Evolutionary conservation across 2,329 filamentous ascomycete species (phyloP).

Genomic region (Cercospora janseana): DNA sequence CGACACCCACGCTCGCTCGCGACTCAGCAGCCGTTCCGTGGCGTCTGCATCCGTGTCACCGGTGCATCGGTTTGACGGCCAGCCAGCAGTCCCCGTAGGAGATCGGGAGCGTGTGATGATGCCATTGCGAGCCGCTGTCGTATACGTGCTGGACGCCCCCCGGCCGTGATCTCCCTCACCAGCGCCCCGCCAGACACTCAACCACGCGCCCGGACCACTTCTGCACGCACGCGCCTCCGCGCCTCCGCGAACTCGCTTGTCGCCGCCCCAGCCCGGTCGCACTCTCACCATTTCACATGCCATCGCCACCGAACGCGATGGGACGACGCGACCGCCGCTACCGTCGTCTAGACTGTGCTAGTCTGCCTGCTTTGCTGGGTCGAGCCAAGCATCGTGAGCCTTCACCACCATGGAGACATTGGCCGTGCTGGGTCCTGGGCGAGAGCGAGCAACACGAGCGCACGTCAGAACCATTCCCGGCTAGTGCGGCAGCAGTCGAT

Average conservation of each 20-base stretch:
- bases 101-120: too few relatives aligned
- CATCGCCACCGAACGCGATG: slow-evolving; percentile 6
- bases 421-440: too few relatives aligned
- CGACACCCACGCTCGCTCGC: too few relatives aligned
- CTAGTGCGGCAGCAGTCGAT: background rate
- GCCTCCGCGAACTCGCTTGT: background rate
- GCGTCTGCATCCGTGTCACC: too few relatives aligned
- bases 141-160: too few relatives aligned
- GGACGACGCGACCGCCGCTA: slow-evolving; percentile 5
- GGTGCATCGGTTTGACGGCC: too few relatives aligned
- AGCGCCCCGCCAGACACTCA: background rate
- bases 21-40: background rate
- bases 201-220: background rate
- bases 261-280: background rate
- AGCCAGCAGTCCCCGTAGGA: too few relatives aligned
- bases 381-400: slow-evolving; percentile 8
- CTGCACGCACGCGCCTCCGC: background rate
- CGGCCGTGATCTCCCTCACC: background rate
- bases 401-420: too few relatives aligned
- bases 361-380: slow-evolving; percentile 1
- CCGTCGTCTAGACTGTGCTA: slow-evolving; percentile 1
- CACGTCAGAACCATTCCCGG: slow-evolving; percentile 1
- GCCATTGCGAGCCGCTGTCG: too few relatives aligned
- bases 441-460: too few relatives aligned
- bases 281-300: slow-evolving; percentile 10